Evolutionary conservation across 2,329 filamentous ascomycete species (phyloP), one percentile per base, ranked within the genome.

Genomic region (Sclerotiophoma versabilis): DNA sequence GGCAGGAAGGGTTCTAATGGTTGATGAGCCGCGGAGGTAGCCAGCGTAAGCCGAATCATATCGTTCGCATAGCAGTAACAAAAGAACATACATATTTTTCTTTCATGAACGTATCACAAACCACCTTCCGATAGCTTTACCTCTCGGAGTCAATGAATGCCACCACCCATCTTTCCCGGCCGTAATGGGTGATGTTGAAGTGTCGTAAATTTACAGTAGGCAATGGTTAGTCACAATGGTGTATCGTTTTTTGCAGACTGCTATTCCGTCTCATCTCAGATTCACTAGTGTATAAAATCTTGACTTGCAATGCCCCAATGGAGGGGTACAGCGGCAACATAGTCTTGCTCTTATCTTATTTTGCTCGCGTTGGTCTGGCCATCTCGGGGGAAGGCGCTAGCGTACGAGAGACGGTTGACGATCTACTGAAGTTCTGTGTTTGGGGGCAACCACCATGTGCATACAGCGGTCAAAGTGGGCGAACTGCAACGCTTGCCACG

Each of bases 371-470:
- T 25, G 19, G 14, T 20, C 34, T 49, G 39, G n/a, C 27, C 22
- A 38, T 41, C 39, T 45, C 46, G 51, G 45, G 22, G 39, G 39
- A 49, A 46, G 38, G 51, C 51, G 51, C 51, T 45, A 54, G 45
- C 41, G 41, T 45, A 26, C 32, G 32, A 43, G 22, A 44, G 10
- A 41, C 22, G 36, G 11, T 15, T 39, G 27, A 38, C 14, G 14
- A 17, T 33, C 37, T 32, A 23, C 17, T 22, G 8, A 20, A 6
- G n/a, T 17, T 43, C 39, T 19, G 19, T 14, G 15, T 45, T 22
- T 20, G n/a, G 29, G 19, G 20, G 12, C 22, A 15, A 9, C 29
- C 36, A 26, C 17, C 26, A 22, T 26, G 22, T 25, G 22, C 19
- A 32, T 9, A 14, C 33, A 29, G 38, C 32, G n/a, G 49, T 30